A percentile compares a stretch with the other conserved stretches of the same genome.
These are phyloP conservation scores for Neonectria coccinea DNA, from an alignment of 2,329 filamentous ascomycete species.

Conservation along the genomic window DNA sequence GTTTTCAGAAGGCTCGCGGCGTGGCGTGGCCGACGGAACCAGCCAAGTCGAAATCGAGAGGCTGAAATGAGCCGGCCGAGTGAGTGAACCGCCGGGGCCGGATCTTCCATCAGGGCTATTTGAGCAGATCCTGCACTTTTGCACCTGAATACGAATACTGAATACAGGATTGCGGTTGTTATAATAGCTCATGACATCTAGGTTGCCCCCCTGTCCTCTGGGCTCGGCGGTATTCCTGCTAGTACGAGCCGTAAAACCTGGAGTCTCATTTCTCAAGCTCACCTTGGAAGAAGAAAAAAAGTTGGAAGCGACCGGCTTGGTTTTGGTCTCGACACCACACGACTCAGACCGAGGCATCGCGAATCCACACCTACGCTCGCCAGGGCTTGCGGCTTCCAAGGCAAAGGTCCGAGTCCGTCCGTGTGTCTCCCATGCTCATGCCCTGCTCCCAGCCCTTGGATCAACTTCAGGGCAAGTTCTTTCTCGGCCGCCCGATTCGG, in stretches of 20 bases:
- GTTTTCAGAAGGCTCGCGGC: slow-evolving; percentile 1
- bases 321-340: slow-evolving; percentile 11
- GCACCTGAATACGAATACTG: no score
- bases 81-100: slow-evolving; percentile 28
- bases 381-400: neutral
- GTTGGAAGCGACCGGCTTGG: slow-evolving; percentile 11
- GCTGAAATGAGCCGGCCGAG: slow-evolving; percentile 23
- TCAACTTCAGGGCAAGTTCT: slow-evolving; percentile 34
- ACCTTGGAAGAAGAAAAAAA: slow-evolving; percentile 5
- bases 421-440: slow-evolving; percentile 30
- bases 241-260: neutral
- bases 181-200: neutral
- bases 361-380: neutral
- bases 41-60: slow-evolving; percentile 21
- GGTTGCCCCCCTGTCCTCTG: slow-evolving; percentile 2
- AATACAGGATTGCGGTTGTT: neutral
- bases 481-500: slow-evolving; percentile 32
- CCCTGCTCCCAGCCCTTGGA: slow-evolving; percentile 33
- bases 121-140: slow-evolving; percentile 20
- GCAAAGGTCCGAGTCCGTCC: slow-evolving; percentile 28
- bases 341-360: slow-evolving; percentile 18
- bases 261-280: slow-evolving; percentile 5
- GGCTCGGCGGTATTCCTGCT: slow-evolving; percentile 4
- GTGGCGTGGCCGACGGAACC: slow-evolving; percentile 23
- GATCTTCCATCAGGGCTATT: slow-evolving; percentile 10